Base-by-base conservation (phyloP, 805 yeast genomes). In the Wickerhamiella siamensis region DNA sequence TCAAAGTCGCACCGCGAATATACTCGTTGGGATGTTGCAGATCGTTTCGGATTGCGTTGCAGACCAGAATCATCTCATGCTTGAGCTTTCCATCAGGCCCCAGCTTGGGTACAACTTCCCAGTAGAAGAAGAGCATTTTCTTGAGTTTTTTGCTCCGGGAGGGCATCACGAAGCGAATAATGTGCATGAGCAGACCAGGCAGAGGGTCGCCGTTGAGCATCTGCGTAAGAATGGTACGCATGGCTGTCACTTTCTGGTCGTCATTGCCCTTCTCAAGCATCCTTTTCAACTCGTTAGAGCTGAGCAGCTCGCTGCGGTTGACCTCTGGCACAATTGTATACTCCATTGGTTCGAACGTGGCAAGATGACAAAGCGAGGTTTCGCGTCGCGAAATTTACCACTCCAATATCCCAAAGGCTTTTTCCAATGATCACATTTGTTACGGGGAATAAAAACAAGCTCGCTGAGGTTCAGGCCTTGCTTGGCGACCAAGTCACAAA, bases 31-130 rank as follows among this genome's bases (percentile, higher is more conserved):
- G 95, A 64, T 93, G 98, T 64, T 87, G 96, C 53, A 91, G 72
- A 60, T 91, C 99, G 62, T 86, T 87, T 63, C 91, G 94, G 56
- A 91, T 84, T 41, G 97, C 95, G 61, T 93, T 93, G 67, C 97
- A 91, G 39, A 88, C 97, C 49, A 91, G 74, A 63, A 93, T 88
- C 97, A 91, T 91, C 66, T 91, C 99, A 61, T 88, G 97, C 65
- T 83, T 83, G 70, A 93, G 74, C 61, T 83, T 84, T 3, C 97
- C 97, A 41, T 80, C 80, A 31, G 71, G 68, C 53, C 84, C 94
- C 50, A 80, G 68, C 64, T 93, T 93, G 43, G 95, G 93, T 58
- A 95, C 93, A 43, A 88, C 83, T 63, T 91, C 99, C 97, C 97
- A 91, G 67, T 91, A 91, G 55, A 84, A 83, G 57, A 88, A 91